These are phyloP conservation scores for Passiflora organensis DNA, from an alignment of 345 rosid genomes.

Conservation along the genomic window DNA sequence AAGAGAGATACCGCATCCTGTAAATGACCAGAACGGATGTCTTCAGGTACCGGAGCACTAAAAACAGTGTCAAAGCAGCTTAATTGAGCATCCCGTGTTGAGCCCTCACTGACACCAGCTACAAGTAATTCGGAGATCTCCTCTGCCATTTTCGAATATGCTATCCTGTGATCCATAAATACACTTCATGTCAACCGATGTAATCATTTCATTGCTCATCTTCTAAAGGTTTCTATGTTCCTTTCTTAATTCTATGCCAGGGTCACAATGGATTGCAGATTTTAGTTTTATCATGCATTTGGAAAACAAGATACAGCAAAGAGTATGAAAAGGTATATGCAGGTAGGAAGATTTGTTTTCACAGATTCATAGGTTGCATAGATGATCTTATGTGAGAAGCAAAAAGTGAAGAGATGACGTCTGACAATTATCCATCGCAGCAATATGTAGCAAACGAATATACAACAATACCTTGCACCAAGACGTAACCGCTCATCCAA, in stretches of 20 bases:
- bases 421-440: background rate
- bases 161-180: conserved; percentile 45
- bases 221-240: too few relatives aligned
- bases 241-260: too few relatives aligned
- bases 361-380: background rate
- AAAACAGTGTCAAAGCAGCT: conserved; percentile 63
- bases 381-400: background rate
- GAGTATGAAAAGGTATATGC: background rate
- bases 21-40: conserved; percentile 57
- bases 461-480: conserved; percentile 58
- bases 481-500: conserved; percentile 60
- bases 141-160: conserved; percentile 80
- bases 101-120: conserved; percentile 36
- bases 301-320: background rate
- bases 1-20: conserved; percentile 88
- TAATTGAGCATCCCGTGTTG: conserved; percentile 57
- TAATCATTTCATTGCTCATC: too few relatives aligned
- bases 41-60: conserved; percentile 69
- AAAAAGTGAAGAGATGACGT: background rate
- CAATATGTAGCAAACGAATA: conserved; percentile 2
- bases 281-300: too few relatives aligned
- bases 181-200: background rate
- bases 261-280: too few relatives aligned
- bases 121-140: conserved; percentile 62
- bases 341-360: background rate